Percentiles rank a stretch among this genome's conserved stretches.
These are phyloP conservation scores for Allium sativum DNA, from an alignment of 106 monocot species.

Conservation along the genomic window DNA sequence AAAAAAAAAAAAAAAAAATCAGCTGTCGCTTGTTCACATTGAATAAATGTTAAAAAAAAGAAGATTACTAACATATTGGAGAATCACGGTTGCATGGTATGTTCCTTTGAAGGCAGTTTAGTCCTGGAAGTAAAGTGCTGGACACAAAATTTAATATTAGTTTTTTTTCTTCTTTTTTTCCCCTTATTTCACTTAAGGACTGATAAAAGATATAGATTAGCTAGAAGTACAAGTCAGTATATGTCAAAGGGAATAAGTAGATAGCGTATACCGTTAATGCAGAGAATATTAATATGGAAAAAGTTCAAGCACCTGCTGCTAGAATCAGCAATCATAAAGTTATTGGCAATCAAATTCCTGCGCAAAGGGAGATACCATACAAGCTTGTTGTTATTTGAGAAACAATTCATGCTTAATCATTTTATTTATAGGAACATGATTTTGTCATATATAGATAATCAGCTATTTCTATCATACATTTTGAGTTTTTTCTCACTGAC, in stretches of 20 bases:
- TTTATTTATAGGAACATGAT: too few relatives aligned
- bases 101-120: constrained; percentile 68
- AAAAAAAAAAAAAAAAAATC: not conserved
- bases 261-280: not conserved
- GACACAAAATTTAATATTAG: not conserved
- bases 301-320: constrained; percentile 50
- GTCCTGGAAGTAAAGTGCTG: constrained; percentile 56
- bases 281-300: not conserved
- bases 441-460: not conserved
- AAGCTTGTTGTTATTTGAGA: too few relatives aligned
- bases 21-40: not conserved
- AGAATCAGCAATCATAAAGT: constrained; percentile 57
- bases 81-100: constrained; percentile 44
- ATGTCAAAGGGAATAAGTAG: too few relatives aligned
- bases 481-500: constrained; percentile 28
- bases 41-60: not conserved
- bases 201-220: too few relatives aligned
- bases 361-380: not conserved
- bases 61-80: constrained; percentile 48
- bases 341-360: constrained; percentile 93
- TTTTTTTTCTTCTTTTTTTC: too few relatives aligned
- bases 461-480: constrained; percentile 42
- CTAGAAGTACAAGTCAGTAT: too few relatives aligned
- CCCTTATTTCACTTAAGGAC: too few relatives aligned
- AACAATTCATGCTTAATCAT: too few relatives aligned